Evolutionary conservation across 116 monocot genomes (phyloP).

Genomic region (Dioscorea cayenensis): DNA sequence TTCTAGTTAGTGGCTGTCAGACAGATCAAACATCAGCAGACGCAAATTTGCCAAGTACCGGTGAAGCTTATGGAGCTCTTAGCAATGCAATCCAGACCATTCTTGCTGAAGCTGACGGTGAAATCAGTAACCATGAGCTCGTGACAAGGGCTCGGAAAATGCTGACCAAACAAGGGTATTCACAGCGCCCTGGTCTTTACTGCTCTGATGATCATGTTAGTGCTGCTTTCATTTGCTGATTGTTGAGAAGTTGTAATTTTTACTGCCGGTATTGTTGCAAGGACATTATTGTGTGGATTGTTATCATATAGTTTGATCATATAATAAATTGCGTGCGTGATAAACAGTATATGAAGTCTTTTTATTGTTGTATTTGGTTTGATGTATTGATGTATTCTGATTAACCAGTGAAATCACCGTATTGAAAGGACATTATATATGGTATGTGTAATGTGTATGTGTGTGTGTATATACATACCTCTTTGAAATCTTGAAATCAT

Average conservation of each 20-base stretch:
- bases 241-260: neutral
- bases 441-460: too few relatives aligned
- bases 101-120: conserved; percentile 39
- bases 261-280: neutral
- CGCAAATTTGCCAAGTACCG: conserved; percentile 32
- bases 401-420: too few relatives aligned
- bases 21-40: conserved; percentile 92
- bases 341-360: too few relatives aligned
- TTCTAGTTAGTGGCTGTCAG: conserved; percentile 94
- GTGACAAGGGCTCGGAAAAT: conserved; percentile 58
- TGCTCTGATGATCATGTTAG: conserved; percentile 67
- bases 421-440: too few relatives aligned
- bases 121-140: conserved; percentile 58
- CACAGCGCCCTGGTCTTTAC: conserved; percentile 86
- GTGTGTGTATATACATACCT: too few relatives aligned
- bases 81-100: conserved; percentile 89
- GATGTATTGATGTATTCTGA: too few relatives aligned
- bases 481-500: too few relatives aligned
- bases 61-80: conserved; percentile 77
- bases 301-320: too few relatives aligned
- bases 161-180: conserved; percentile 61
- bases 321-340: too few relatives aligned
- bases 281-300: neutral
- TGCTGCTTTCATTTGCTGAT: conserved; percentile 68
- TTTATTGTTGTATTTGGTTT: too few relatives aligned